Evolutionary conservation across 345 rosid species (phyloP).

Genomic region (Nephelium lappaceum): DNA sequence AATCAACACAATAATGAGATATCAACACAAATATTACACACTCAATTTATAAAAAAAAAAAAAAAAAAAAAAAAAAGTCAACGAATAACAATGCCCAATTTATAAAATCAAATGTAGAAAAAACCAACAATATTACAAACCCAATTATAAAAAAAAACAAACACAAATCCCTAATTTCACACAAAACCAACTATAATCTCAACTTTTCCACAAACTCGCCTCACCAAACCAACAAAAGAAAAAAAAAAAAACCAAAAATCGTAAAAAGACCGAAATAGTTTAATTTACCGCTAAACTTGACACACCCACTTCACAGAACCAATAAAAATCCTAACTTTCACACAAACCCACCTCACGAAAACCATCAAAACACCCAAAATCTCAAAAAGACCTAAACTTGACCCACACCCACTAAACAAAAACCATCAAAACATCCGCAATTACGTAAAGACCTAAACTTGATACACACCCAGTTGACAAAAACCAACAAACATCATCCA

Average conservation of each 20-base stretch:
- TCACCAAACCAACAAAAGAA: neutral
- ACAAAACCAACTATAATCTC: neutral
- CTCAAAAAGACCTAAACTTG: too few species aligned
- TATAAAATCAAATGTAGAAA: neutral
- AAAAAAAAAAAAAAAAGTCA: too few species aligned
- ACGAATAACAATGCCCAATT: too few species aligned
- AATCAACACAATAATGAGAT: too few species aligned
- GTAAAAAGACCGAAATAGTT: neutral
- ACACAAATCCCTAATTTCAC: too few species aligned
- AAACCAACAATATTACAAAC: neutral
- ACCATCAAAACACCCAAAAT: neutral
- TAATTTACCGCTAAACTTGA: conserved; percentile 2
- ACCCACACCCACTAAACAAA: too few species aligned
- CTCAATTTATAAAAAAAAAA: too few species aligned
- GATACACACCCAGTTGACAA: neutral
- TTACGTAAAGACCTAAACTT: neutral
- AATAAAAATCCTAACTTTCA: neutral
- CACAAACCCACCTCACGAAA: neutral
- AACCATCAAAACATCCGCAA: neutral
- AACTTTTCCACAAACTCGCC: neutral
- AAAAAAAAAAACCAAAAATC: neutral
- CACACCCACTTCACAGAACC: neutral
- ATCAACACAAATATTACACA: too few species aligned
- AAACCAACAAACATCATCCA: neutral
- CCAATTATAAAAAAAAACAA: neutral